A percentile compares a stretch with the other conserved stretches of the same genome.
phyloP scores from a whole-genome alignment of 2,329 filamentous ascomycete genomes.

The Elsinoe ampelina region DNA sequence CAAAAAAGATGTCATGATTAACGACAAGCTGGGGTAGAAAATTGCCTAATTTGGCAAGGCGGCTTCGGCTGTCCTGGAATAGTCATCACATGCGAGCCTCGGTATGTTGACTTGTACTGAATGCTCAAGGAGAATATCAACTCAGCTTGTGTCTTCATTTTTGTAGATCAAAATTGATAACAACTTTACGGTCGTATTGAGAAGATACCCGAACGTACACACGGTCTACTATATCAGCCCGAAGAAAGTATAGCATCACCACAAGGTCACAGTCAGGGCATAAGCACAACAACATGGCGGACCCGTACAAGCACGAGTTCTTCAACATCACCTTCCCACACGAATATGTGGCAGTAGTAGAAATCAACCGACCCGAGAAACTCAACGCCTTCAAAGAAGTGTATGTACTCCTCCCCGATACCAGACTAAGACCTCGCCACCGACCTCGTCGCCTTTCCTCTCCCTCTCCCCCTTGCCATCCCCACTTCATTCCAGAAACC shows the following conservation, averaged over 20 bases:
- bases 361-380: conserved; percentile 80
- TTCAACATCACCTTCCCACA: conserved; percentile 65
- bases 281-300: conserved; percentile 4
- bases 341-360: conserved; percentile 74
- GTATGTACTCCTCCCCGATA: conserved; percentile 30
- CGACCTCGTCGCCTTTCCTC: not conserved
- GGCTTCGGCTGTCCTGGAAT: not conserved
- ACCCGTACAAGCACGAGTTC: conserved; percentile 46
- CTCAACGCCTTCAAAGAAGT: conserved; percentile 76
- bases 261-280: not conserved
- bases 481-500: not conserved
- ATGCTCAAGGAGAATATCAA: not conserved
- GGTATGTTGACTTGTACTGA: not conserved
- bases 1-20: too few species aligned
- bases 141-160: not conserved
- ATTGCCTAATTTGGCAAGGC: not conserved
- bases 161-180: not conserved
- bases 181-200: not conserved
- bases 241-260: not conserved
- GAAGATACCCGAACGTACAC: not conserved
- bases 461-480: not conserved
- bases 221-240: not conserved
- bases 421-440: not conserved
- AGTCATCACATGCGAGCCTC: conserved; percentile 7
- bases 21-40: not conserved